Percentiles rank a stretch among this genome's conserved stretches.
These are phyloP conservation scores for Xylariomycetidae sp. DNA, from an alignment of 2,329 filamentous ascomycete genomes.

Conservation along the genomic window DNA sequence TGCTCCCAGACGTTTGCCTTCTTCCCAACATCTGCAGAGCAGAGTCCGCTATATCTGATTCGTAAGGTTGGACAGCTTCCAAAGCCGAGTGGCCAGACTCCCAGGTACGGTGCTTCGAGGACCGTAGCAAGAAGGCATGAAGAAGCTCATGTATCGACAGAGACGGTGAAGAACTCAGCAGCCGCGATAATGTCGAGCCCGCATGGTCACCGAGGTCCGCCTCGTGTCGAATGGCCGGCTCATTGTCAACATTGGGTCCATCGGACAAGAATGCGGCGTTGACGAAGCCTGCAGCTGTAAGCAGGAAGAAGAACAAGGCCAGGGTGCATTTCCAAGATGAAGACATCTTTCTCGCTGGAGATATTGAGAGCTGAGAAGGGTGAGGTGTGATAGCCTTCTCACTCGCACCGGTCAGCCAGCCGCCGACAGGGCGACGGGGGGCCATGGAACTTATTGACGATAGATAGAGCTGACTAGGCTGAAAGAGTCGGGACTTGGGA, in stretches of 20 bases:
- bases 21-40: conserved; percentile 62
- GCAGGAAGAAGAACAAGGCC: conserved; percentile 23
- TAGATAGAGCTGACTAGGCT: conserved; percentile 7
- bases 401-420: conserved; percentile 2
- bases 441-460: no score
- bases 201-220: conserved; percentile 15
- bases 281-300: conserved; percentile 31
- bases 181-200: conserved; percentile 43
- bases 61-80: conserved; percentile 56
- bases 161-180: conserved; percentile 52
- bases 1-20: conserved; percentile 42
- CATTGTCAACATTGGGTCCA: conserved; percentile 8
- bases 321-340: conserved; percentile 32
- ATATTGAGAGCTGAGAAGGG: conserved; percentile 3
- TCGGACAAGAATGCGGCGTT: conserved; percentile 20
- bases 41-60: conserved; percentile 57
- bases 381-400: conserved; percentile 8
- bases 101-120: conserved; percentile 66
- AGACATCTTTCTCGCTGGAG: conserved; percentile 29
- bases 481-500: no score
- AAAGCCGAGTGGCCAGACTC: conserved; percentile 59
- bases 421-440: no score
- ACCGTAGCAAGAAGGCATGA: conserved; percentile 56
- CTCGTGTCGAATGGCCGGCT: no score
- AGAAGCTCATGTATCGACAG: conserved; percentile 62